Evolutionary conservation across 306 rosid genomes (phyloP).

Genomic region (Albizia julibrissin): DNA sequence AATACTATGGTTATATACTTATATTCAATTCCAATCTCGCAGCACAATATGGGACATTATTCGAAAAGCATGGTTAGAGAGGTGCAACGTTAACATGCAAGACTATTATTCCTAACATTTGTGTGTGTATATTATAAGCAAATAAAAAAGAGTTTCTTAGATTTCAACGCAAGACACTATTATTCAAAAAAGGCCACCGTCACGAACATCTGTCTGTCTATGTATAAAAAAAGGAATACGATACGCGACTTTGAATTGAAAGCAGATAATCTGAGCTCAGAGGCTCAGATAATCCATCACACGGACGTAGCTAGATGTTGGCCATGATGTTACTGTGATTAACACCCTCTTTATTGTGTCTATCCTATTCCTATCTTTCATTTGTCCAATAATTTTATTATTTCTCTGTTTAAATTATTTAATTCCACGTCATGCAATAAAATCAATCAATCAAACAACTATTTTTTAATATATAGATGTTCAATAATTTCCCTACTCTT

Average conservation of each 20-base stretch:
- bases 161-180: background rate
- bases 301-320: background rate
- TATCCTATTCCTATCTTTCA: background rate
- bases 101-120: too few species aligned
- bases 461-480: background rate
- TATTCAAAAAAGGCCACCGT: background rate
- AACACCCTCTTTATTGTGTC: background rate
- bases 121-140: background rate
- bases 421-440: background rate
- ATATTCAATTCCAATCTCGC: background rate
- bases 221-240: background rate
- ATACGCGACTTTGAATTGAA: background rate
- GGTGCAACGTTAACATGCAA: too few species aligned
- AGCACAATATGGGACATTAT: constrained; percentile 23
- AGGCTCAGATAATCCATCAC: background rate
- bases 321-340: background rate
- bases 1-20: background rate
- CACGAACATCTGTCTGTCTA: background rate
- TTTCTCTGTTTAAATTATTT: background rate
- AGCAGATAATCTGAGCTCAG: background rate
- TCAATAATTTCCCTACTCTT: too few species aligned
- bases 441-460: background rate
- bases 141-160: background rate
- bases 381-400: background rate
- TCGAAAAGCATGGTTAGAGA: constrained; percentile 25